phyloP scores from a whole-genome alignment of 441 rosid genomes.

The Adansonia grandidieri region DNA sequence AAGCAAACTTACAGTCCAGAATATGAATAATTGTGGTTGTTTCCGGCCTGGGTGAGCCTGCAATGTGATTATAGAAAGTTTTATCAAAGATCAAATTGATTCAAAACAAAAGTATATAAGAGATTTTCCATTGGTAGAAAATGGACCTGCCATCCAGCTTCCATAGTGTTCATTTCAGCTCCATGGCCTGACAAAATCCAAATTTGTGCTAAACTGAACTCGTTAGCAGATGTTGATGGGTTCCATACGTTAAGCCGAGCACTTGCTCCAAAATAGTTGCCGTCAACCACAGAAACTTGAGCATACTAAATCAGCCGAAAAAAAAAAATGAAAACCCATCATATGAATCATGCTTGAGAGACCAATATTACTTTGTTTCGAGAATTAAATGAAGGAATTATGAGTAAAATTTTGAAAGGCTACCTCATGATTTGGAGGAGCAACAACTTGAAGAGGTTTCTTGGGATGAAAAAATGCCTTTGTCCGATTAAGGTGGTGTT shows the following conservation, averaged over 20 bases:
- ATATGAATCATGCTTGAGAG: not conserved
- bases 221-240: constrained; percentile 6
- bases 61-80: not conserved
- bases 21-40: constrained; percentile 24
- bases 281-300: not conserved
- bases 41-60: not conserved
- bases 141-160: constrained; percentile 41
- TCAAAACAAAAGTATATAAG: not conserved
- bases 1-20: constrained; percentile 35
- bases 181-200: constrained; percentile 16
- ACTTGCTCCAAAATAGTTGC: constrained; percentile 30
- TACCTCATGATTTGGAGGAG: not conserved
- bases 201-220: constrained; percentile 34
- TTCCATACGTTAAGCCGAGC: constrained; percentile 34
- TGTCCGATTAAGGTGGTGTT: not conserved
- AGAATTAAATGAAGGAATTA: not conserved
- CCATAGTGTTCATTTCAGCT: not conserved
- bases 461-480: not conserved
- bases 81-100: not conserved
- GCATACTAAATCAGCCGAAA: constrained; percentile 25
- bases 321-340: no score
- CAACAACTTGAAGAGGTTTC: not conserved
- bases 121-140: not conserved
- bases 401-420: not conserved
- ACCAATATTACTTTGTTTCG: not conserved